Conservation (phyloP, 169 alveolate species). For the Cryptosporidium muris region DNA sequence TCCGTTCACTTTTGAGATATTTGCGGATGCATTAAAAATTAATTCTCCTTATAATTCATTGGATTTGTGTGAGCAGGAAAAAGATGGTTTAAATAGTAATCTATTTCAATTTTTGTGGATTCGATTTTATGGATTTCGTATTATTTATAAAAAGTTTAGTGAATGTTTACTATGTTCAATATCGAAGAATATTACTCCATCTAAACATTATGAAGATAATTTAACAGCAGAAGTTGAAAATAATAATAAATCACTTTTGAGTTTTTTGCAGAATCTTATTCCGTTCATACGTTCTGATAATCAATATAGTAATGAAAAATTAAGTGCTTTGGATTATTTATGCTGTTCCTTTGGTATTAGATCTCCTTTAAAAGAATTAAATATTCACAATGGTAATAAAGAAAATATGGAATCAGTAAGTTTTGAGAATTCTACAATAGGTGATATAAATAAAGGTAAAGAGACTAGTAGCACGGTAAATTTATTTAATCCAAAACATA, state of each 20-base stretch:
- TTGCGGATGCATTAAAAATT: conserved; percentile 13
- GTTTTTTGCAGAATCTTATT: neutral
- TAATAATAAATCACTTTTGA: neutral
- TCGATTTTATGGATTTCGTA: conserved; percentile 73
- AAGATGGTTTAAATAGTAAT: conserved; percentile 65
- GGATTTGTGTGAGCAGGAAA: conserved; percentile 64
- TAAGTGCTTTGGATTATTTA: conserved; percentile 5
- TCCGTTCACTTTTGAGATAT: conserved; percentile 80
- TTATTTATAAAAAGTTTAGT: conserved; percentile 37
- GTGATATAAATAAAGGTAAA: conserved; percentile 10
- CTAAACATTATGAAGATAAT: conserved; percentile 10
- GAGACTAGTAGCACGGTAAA: conserved; percentile 13
- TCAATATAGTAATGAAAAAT: neutral
- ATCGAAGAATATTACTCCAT: conserved; percentile 34
- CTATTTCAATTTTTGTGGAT: conserved; percentile 76
- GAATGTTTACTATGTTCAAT: conserved; percentile 27
- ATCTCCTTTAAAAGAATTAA: conserved; percentile 11
- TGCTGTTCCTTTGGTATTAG: conserved; percentile 10
- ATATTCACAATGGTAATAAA: neutral
- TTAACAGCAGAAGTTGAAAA: neutral
- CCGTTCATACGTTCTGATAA: neutral
- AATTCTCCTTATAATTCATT: conserved; percentile 15
- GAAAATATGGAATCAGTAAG: neutral
- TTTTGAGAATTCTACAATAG: conserved; percentile 3
- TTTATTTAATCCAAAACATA: conserved; percentile 38